Conservation (phyloP, 805 yeast species). For the Candida pseudofarinosa region DNA sequence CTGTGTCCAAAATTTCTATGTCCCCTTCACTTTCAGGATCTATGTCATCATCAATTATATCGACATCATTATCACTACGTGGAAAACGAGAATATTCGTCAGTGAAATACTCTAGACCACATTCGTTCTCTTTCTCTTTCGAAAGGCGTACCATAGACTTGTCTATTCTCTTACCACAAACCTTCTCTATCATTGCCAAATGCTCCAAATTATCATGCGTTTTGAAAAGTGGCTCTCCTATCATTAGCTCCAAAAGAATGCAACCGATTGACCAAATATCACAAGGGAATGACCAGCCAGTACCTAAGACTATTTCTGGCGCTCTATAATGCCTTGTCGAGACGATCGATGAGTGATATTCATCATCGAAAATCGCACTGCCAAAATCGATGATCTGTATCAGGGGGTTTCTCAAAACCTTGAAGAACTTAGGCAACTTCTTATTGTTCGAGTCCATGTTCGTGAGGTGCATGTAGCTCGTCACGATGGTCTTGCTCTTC, state of each 20-base stretch:
- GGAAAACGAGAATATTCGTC: slow-evolving; percentile 12
- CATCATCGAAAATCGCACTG: slow-evolving; percentile 91
- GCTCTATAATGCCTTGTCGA: slow-evolving; percentile 97
- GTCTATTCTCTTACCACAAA: slow-evolving; percentile 55
- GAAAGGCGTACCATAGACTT: slow-evolving; percentile 32
- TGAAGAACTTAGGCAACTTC: slow-evolving; percentile 29
- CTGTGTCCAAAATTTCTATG: slow-evolving; percentile 3
- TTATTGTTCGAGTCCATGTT: slow-evolving; percentile 6
- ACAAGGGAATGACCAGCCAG: slow-evolving; percentile 97
- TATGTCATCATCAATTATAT: slow-evolving; percentile 4
- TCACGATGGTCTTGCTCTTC: slow-evolving; percentile 28
- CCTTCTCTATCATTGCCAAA: slow-evolving; percentile 88
- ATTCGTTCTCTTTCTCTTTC: slow-evolving; percentile 35
- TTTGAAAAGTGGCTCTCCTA: slow-evolving; percentile 92
- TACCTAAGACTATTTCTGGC: slow-evolving; percentile 89
- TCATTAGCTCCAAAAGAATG: slow-evolving; percentile 81
- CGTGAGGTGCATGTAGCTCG: slow-evolving; percentile 27
- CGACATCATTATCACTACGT: slow-evolving; percentile 9
- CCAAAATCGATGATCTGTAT: slow-evolving; percentile 95
- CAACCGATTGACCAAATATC: slow-evolving; percentile 98
- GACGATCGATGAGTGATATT: slow-evolving; percentile 86
- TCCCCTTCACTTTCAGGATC: neutral
- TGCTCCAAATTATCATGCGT: slow-evolving; percentile 95
- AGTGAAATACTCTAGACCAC: slow-evolving; percentile 38
- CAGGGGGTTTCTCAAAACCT: slow-evolving; percentile 67